Conservation (phyloP, 805 yeast genomes). For the Schizosaccharomyces lindneri region DNA sequence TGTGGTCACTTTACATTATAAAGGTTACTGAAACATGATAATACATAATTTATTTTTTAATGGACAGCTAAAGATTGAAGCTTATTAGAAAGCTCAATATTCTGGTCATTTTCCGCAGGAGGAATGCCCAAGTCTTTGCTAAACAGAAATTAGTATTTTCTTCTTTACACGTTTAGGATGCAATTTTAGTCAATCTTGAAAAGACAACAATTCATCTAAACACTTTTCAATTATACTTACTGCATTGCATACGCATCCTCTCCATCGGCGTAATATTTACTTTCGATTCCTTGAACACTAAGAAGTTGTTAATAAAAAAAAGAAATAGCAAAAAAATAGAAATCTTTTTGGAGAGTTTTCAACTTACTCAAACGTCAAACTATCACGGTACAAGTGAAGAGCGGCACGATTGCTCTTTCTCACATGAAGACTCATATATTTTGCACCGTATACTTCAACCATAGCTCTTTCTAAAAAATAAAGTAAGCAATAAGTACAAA, state of each 20-base stretch:
- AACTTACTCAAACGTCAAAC: slow-evolving; percentile 40
- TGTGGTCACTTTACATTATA: no score
- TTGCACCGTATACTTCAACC: slow-evolving; percentile 56
- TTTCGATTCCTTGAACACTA: slow-evolving; percentile 50
- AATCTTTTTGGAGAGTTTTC: no score
- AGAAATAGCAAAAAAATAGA: no score
- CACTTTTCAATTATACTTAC: slow-evolving; percentile 17
- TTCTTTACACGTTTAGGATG: no score
- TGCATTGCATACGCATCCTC: slow-evolving; percentile 96
- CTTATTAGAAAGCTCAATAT: no score
- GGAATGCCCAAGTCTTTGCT: no score
- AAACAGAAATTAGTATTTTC: no score
- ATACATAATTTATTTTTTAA: no score
- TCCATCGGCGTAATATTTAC: slow-evolving; percentile 83
- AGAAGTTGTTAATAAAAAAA: not conserved
- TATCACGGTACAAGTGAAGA: slow-evolving; percentile 65
- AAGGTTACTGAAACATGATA: no score
- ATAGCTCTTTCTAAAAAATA: slow-evolving; percentile 31
- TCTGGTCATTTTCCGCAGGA: no score
- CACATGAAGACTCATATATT: slow-evolving; percentile 75
- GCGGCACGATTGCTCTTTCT: slow-evolving; percentile 88
- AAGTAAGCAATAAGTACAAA: not conserved
- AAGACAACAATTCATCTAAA: not conserved
- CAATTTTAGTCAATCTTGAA: no score
- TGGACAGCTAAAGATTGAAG: no score